Base-by-base conservation (phyloP, 1,139 yeast genomes). In the Hemisphaericaspora xylanilytica region DNA sequence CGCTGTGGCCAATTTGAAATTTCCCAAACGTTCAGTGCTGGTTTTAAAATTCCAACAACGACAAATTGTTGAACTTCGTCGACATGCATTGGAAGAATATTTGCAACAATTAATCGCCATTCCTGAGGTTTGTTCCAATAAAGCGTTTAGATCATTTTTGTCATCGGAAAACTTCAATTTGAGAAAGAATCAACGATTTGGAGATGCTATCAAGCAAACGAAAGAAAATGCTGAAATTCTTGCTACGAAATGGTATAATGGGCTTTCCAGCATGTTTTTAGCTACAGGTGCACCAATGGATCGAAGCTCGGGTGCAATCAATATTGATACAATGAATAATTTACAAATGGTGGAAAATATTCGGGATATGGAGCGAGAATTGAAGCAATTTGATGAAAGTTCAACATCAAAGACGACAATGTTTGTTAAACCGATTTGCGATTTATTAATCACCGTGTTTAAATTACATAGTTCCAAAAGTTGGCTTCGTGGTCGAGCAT, bases 401-500 rank as follows among this genome's bases (percentile, higher is more conserved):
- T 28, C 41, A 50, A 46, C 33, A 46, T 47, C 17, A 30, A 40
- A 55, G 43, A 55, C 34, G 43, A 42, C 41, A 52, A 50, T 20
- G 41, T 86, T 87, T 60, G 84, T 88, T 8, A 84, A 83, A 51
- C 95, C 96, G 0, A 80, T 90, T 2, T 84, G 94, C 47, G 95
- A 88, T 47, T 58, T 87, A 9, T 71, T 89, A 36, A 75, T 86
- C 15, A 69, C 85, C 0, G 56, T 88, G 0, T 90, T 90, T 61
- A 79, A 86, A 16, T 63, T 87, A 20, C 79, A 81, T 40, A 75
- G 73, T 31, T 71, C 85, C 2, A 80, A 78, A 39, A 75, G 78
- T 36, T 88, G 96, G 96, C 62, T 89, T 1, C 66, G 95, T 39
- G 97, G 96, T 0, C 69, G 90, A 36, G 96, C 97, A 0, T 70